These are phyloP conservation scores for Pleurotus ostreatus DNA, from an alignment of 768 basidiomycete species.

Conservation along the genomic window DNA sequence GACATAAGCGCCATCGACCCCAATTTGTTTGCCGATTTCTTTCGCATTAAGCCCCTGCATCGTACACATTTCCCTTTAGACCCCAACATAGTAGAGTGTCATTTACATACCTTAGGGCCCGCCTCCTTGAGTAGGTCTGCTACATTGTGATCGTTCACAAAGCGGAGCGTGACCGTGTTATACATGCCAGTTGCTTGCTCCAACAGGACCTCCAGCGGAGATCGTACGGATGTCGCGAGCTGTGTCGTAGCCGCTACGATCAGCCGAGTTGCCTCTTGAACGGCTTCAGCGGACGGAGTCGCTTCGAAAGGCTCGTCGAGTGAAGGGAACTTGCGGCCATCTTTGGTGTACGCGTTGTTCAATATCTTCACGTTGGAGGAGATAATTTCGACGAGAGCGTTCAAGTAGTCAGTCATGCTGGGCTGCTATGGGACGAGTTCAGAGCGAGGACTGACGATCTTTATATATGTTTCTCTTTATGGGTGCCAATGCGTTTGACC, in stretches of 20 bases:
- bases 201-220: conserved; percentile 20
- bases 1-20: conserved; percentile 25
- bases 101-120: conserved; percentile 24
- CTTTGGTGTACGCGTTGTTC: conserved; percentile 11
- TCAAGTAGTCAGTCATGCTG: conserved; percentile 1
- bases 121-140: conserved; percentile 37
- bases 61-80: neutral
- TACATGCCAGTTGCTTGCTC: conserved; percentile 21
- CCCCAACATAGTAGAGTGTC: neutral
- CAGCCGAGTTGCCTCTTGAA: conserved; percentile 21
- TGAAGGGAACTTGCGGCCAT: conserved; percentile 16
- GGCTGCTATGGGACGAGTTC: neutral
- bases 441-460: neutral
- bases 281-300: conserved; percentile 18
- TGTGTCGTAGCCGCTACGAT: conserved; percentile 27
- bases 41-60: conserved; percentile 28
- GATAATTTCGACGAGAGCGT: conserved; percentile 13
- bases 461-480: neutral
- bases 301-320: conserved; percentile 19
- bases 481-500: too few species aligned
- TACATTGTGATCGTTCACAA: conserved; percentile 25
- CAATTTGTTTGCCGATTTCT: conserved; percentile 26
- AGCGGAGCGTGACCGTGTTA: conserved; percentile 21
- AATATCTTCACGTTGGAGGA: conserved; percentile 17
- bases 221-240: conserved; percentile 21